Evolutionary conservation across 352 stramenopile species (phyloP).

Genomic region (Phytophthora gonapodyides): DNA sequence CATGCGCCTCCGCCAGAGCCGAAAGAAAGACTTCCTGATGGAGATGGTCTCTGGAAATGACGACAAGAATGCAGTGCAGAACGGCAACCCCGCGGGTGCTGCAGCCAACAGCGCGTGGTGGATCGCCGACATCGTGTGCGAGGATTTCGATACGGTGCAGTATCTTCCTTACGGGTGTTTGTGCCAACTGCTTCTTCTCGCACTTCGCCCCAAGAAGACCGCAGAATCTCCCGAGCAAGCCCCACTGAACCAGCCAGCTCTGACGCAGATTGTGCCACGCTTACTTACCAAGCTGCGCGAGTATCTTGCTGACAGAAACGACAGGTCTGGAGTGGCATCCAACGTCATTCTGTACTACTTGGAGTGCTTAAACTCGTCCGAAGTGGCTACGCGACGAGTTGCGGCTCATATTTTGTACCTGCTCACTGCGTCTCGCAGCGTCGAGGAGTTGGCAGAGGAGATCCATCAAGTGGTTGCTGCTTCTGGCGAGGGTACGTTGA

Average conservation of each 20-base stretch:
- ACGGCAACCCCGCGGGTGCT: constrained; percentile 12
- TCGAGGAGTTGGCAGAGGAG: constrained; percentile 40
- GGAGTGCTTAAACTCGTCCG: constrained; percentile 63
- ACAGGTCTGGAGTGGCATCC: constrained; percentile 41
- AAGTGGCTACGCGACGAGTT: constrained; percentile 53
- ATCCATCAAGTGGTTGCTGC: constrained; percentile 20
- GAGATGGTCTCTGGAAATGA: constrained; percentile 78
- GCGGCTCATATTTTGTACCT: constrained; percentile 70
- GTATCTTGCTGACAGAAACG: constrained; percentile 43
- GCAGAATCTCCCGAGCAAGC: constrained; percentile 22
- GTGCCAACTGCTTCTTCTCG: constrained; percentile 78
- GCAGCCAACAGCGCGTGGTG: constrained; percentile 59
- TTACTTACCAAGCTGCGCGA: constrained; percentile 64
- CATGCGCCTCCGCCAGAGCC: constrained; percentile 75
- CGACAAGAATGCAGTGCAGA: constrained; percentile 32
- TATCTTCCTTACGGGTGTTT: constrained; percentile 81
- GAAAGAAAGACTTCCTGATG: constrained; percentile 84
- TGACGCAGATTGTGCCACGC: constrained; percentile 56
- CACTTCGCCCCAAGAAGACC: constrained; percentile 33
- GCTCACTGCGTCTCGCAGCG: constrained; percentile 41
- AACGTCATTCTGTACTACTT: constrained; percentile 77
- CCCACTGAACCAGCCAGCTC: constrained; percentile 37
- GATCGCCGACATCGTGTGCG: constrained; percentile 89
- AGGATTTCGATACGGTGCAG: constrained; percentile 80
- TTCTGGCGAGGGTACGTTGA: constrained; percentile 41